A percentile compares a stretch with the other conserved stretches of the same genome.
phyloP scores from a whole-genome alignment of 2,329 filamentous ascomycete species.

The Biscogniauxia marginata region DNA sequence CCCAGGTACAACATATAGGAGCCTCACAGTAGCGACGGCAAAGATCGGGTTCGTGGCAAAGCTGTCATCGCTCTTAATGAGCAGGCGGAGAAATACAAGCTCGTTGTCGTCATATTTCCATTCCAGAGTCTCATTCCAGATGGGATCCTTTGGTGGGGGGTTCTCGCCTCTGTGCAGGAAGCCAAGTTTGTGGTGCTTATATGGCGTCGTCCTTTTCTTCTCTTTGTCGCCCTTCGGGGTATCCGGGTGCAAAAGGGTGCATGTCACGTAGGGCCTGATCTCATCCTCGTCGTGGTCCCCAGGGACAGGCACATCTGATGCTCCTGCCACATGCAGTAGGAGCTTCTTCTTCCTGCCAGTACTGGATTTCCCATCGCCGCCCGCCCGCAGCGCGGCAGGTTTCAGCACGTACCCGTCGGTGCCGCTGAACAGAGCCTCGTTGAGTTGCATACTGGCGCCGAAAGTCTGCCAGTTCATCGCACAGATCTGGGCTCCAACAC shows the following conservation, averaged over 20 bases:
- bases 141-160: conserved; percentile 56
- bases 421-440: conserved; percentile 65
- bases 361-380: conserved; percentile 50
- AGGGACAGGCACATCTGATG: conserved; percentile 58
- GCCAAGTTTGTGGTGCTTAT: conserved; percentile 58
- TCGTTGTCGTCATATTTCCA: conserved; percentile 70
- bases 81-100: conserved; percentile 60
- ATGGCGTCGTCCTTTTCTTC: conserved; percentile 62
- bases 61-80: conserved; percentile 66
- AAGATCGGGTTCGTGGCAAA: conserved; percentile 63
- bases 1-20: conserved; percentile 53
- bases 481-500: conserved; percentile 65
- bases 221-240: conserved; percentile 45
- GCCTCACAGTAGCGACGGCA: conserved; percentile 58
- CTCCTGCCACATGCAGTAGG: conserved; percentile 59
- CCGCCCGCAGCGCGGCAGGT: conserved; percentile 56
- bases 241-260: conserved; percentile 60
- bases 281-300: conserved; percentile 48
- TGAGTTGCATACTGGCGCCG: conserved; percentile 63
- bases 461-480: conserved; percentile 71
- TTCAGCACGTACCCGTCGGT: conserved; percentile 67
- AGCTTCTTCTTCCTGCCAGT: conserved; percentile 49
- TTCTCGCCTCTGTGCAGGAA: conserved; percentile 59
- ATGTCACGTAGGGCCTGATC: conserved; percentile 64
- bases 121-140: conserved; percentile 65